phyloP scores from a whole-genome alignment of 2,329 filamentous ascomycete species.

The Pleoardoris graminearum region DNA sequence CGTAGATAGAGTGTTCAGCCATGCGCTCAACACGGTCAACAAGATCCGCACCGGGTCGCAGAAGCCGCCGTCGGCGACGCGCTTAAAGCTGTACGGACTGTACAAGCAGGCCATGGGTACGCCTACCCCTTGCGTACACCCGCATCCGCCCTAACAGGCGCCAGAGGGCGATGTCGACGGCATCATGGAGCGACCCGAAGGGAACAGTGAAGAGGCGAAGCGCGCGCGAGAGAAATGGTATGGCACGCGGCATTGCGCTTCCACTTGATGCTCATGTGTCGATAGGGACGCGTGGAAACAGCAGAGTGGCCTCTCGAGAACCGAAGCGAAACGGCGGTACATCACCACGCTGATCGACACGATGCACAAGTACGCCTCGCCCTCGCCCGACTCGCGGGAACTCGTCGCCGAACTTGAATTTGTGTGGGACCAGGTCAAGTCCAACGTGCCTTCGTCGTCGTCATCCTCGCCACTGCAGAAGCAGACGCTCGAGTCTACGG shows the following conservation, averaged over 20 bases:
- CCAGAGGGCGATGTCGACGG: slow-evolving; percentile 89
- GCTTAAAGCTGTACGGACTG: slow-evolving; percentile 91
- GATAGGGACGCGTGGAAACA: slow-evolving; percentile 88
- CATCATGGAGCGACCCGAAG: slow-evolving; percentile 80
- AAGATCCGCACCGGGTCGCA: slow-evolving; percentile 93
- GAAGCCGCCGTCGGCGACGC: slow-evolving; percentile 81
- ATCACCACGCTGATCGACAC: slow-evolving; percentile 93
- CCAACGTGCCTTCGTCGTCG: slow-evolving; percentile 68
- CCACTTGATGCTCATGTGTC: not conserved
- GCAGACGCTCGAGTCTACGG: slow-evolving; percentile 39
- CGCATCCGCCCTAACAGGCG: slow-evolving; percentile 15
- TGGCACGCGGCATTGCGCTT: slow-evolving; percentile 19
- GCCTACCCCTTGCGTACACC: slow-evolving; percentile 14
- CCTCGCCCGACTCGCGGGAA: slow-evolving; percentile 82
- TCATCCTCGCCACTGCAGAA: slow-evolving; percentile 49
- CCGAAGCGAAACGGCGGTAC: slow-evolving; percentile 91
- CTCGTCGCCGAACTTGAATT: slow-evolving; percentile 96
- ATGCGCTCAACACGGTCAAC: slow-evolving; percentile 98
- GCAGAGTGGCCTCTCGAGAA: slow-evolving; percentile 79
- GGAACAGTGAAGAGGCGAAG: slow-evolving; percentile 54
- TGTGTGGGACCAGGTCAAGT: slow-evolving; percentile 97
- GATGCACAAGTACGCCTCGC: slow-evolving; percentile 91
- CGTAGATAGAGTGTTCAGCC: slow-evolving; percentile 94
- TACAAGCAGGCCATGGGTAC: slow-evolving; percentile 96
- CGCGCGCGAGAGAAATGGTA: slow-evolving; percentile 70